Percentiles rank a stretch among this genome's conserved stretches.
Evolutionary conservation across 441 rosid genomes (phyloP).

Genomic region (Viola pubescens): DNA sequence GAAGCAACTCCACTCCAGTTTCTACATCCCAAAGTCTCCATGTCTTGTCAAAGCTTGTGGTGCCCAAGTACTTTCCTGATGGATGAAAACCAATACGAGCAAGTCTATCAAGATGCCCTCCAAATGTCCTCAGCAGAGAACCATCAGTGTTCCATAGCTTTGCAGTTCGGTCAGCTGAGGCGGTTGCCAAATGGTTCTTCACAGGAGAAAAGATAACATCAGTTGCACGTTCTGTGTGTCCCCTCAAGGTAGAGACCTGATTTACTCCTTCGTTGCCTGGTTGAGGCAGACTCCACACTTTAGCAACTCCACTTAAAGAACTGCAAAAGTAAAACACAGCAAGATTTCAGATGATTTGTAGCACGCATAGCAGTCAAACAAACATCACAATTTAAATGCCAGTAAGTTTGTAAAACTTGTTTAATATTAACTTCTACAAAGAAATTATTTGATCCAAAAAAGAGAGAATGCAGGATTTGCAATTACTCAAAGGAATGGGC

Average conservation of each 20-base stretch:
- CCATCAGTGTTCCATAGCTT: constrained; percentile 84
- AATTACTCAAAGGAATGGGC: too few relatives aligned
- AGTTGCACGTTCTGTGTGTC: constrained; percentile 84
- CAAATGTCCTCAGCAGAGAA: constrained; percentile 55
- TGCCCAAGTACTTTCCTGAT: constrained; percentile 78
- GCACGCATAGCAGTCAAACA: not conserved
- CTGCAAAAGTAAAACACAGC: constrained; percentile 29
- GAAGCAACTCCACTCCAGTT: constrained; percentile 73
- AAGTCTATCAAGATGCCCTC: constrained; percentile 92
- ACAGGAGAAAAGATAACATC: constrained; percentile 87
- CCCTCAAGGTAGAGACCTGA: constrained; percentile 55
- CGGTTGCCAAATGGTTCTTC: constrained; percentile 66
- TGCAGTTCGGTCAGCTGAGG: constrained; percentile 92
- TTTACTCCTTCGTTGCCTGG: constrained; percentile 20
- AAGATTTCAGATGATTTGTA: constrained; percentile 19
- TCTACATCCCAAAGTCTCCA: constrained; percentile 94
- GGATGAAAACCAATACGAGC: constrained; percentile 91
- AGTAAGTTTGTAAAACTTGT: too few relatives aligned
- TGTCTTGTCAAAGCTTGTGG: constrained; percentile 89
- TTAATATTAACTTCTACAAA: too few relatives aligned
- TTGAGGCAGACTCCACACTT: constrained; percentile 79
- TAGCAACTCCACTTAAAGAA: constrained; percentile 76
- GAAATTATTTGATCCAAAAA: too few relatives aligned
- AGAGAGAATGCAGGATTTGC: too few relatives aligned
- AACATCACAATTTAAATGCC: not conserved